Evolutionary conservation across 2,329 filamentous ascomycete species (phyloP), one percentile per base, ranked within the genome.

Genomic region (Diaporthe sp.): DNA sequence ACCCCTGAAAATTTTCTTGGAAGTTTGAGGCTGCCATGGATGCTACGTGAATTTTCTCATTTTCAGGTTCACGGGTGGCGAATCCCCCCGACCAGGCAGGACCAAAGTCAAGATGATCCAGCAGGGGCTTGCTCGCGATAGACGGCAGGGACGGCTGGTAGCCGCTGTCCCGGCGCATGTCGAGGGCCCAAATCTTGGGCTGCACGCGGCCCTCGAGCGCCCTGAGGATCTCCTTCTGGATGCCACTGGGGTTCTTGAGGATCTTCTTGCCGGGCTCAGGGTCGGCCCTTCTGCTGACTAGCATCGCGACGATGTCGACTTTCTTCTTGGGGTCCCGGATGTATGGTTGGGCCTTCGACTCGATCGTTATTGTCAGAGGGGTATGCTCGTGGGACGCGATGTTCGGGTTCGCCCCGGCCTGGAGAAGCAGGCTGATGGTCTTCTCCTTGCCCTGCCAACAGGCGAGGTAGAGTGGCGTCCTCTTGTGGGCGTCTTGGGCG

Each of bases 401-500:
- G 57, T 71, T 65, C 6, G 74, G 71, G 42, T 76, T 42, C 13
- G 74, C 74, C n/a, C 72, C 37, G 0, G 74, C 74, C 4, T 12
- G n/a, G 17, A 76, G 71, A n/a, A 76, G 37, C 13, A 76, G 72
- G 2, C 22, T 53, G 6, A 67, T 72, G 28, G 53, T 74, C 49
- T 31, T 74, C 3, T 49, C 62, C 8, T 49, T 31, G 13, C 74
- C 74, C 13, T 59, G 46, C 3, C n/a, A n/a, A 49, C 74, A 76
- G 3, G 74, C 74, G 8, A 42, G 39, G 28, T 62, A 76, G 7
- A 76, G 72, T 0, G 74, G 57, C 8, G 74, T 76, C 42, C 39
- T 61, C 49, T 57, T 57, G 42, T 58, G 46, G 13, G 39, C 57
- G 28, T 76, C 72, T 19, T 74, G 74, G 4, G 74, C 74, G 65